Percentiles rank a stretch among this genome's conserved stretches.
Conservation (phyloP, 257 asterid genomes). For the Solanum verrucosum region DNA sequence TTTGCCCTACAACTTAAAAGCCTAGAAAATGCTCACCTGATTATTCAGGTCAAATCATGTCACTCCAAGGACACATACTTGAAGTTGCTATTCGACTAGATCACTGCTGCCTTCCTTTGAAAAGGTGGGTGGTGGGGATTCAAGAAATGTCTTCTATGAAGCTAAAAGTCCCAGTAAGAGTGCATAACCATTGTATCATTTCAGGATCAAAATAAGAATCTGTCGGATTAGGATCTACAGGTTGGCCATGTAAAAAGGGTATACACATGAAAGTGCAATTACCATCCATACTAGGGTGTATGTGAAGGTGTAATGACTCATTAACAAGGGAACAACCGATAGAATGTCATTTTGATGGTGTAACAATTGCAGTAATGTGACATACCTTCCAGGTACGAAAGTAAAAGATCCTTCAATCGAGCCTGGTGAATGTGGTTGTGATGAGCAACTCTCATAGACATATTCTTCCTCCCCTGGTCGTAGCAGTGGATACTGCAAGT, state of each 20-base stretch:
- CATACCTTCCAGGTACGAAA: slow-evolving; percentile 92
- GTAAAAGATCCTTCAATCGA: slow-evolving; percentile 80
- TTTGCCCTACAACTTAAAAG: neutral
- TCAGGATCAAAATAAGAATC: neutral
- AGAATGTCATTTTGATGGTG: neutral
- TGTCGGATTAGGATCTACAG: neutral
- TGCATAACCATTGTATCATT: neutral
- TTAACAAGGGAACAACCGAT: neutral
- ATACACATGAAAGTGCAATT: neutral
- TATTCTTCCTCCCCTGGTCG: slow-evolving; percentile 70
- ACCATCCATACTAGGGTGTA: neutral
- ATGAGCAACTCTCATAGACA: slow-evolving; percentile 66
- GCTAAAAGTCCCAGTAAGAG: neutral
- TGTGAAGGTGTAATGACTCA: neutral
- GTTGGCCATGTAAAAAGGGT: neutral
- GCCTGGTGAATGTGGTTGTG: slow-evolving; percentile 41
- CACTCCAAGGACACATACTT: neutral
- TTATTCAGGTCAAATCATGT: neutral
- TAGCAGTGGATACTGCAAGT: slow-evolving; percentile 71
- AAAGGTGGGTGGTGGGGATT: neutral
- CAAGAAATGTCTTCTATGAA: neutral
- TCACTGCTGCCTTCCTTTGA: neutral
- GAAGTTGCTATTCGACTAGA: neutral
- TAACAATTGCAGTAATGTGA: neutral
- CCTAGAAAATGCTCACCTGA: neutral